Conservation (phyloP, 805 yeast genomes). For the Naumovozyma dairenensis region DNA sequence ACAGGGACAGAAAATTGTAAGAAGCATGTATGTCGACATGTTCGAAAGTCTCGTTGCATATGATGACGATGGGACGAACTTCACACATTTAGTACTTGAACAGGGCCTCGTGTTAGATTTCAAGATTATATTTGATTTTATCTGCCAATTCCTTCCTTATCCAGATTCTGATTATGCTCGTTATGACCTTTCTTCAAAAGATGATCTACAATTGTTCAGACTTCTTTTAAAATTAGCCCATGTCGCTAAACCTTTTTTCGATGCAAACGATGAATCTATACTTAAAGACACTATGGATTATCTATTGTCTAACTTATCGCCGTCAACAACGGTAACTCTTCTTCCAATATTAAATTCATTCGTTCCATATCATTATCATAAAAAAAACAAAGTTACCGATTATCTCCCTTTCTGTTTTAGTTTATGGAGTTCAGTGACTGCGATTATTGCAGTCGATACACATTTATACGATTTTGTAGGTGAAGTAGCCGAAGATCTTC, state of each 20-base stretch:
- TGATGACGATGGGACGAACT: slow-evolving; percentile 28
- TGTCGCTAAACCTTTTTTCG: slow-evolving; percentile 46
- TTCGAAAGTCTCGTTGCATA: slow-evolving; percentile 45
- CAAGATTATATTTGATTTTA: slow-evolving; percentile 24
- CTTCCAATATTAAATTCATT: slow-evolving; percentile 44
- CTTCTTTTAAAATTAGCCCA: slow-evolving; percentile 43
- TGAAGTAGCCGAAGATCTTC: slow-evolving; percentile 42
- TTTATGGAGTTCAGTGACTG: slow-evolving; percentile 53
- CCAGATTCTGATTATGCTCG: slow-evolving; percentile 41
- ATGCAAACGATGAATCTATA: slow-evolving; percentile 26
- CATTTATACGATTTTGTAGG: slow-evolving; percentile 59
- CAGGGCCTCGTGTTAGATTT: slow-evolving; percentile 31
- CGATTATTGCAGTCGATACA: slow-evolving; percentile 45
- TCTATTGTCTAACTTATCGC: slow-evolving; percentile 43
- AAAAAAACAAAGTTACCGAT: slow-evolving; percentile 37
- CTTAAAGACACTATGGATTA: slow-evolving; percentile 42
- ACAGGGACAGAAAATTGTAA: slow-evolving; percentile 57
- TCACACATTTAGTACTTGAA: slow-evolving; percentile 22
- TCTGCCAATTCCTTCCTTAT: slow-evolving; percentile 33
- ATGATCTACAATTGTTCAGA: slow-evolving; percentile 40
- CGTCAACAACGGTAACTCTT: slow-evolving; percentile 42
- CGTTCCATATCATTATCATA: slow-evolving; percentile 37
- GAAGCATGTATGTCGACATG: slow-evolving; percentile 51
- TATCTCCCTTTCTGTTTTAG: slow-evolving; percentile 61
- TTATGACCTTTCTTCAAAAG: slow-evolving; percentile 22